Base-by-base conservation (phyloP, 305 asterid species). In the Rubia peregrina region DNA sequence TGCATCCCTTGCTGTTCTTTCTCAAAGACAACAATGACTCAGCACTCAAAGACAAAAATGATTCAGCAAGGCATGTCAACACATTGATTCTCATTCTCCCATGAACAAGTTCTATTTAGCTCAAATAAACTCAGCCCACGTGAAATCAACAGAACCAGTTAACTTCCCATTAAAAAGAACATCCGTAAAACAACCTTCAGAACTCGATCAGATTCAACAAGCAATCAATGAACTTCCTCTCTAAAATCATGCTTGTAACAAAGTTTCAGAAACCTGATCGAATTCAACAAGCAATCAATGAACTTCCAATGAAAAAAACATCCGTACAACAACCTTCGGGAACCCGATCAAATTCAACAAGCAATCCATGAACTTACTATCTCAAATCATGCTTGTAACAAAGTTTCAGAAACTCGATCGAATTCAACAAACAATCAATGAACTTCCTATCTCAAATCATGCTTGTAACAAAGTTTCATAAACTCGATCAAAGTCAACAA, bases 291-390 rank as follows among this genome's bases (percentile, higher is more conserved):
- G 38, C 38, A 33, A 4, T 3, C 38, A 2, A 33, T 33, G 38
- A 33, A 33, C 38, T 33, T 33, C 38, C 30, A 1, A 26, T 26
- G 2, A 26, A 26, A 26, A 26, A 2, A 26, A 26, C 51, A 38
- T 40, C 7, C 55, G 13, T 19, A 9, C 3, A 19, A 12, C 49
- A 42, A 55, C 26, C n/a, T 5, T 64, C 49, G 40, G 33, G n/a
- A 46, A 38, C 46, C 33, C 49, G 24, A 51, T n/a, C 65, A 19
- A 43, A 48, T 14, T 42, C 10, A 65, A 42, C 24, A 41, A 49
- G 67, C 68, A 61, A 42, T 64, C 46, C 8, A 49, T 38, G 67
- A 46, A 64, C 68, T 21, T 51, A 67, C 36, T 26, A 26, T 26
- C 30, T 26, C 30, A 26, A 26, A 26, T 26, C 2, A 26, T 26